These are phyloP conservation scores for Haplosporangium sp. DNA, from an alignment of 371 early-diverging fungal genomes.

Conservation along the genomic window DNA sequence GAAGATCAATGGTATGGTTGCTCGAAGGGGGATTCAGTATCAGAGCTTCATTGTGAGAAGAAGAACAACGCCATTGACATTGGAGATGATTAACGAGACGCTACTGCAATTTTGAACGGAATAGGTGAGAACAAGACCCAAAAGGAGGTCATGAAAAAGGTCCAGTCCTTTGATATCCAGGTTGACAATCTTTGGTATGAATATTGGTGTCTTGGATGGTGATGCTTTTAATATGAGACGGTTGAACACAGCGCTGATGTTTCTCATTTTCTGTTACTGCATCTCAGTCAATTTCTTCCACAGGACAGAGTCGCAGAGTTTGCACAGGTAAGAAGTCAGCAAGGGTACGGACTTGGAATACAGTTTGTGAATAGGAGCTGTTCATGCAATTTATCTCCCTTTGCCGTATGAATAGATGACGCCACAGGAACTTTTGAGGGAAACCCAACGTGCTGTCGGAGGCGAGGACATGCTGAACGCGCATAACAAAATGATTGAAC, in stretches of 20 bases:
- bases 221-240: too few species aligned
- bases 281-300: conserved; percentile 90
- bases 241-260: too few species aligned
- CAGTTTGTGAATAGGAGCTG: not conserved
- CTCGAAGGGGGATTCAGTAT: too few species aligned
- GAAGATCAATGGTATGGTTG: conserved; percentile 79
- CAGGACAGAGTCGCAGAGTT: conserved; percentile 96
- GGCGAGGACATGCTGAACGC: conserved; percentile 68
- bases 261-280: too few species aligned
- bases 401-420: conserved; percentile 64
- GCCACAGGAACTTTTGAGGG: conserved; percentile 78
- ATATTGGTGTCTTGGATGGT: conserved; percentile 10
- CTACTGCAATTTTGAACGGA: too few species aligned
- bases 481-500: conserved; percentile 75
- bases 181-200: conserved; percentile 96
- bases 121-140: conserved; percentile 69
- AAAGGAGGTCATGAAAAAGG: conserved; percentile 69
- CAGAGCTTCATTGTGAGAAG: too few species aligned
- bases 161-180: conserved; percentile 82
- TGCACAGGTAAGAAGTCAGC: conserved; percentile 70
- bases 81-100: too few species aligned
- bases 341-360: not conserved
- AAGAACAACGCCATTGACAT: too few species aligned
- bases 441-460: conserved; percentile 90
- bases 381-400: not conserved